Percentiles rank a stretch among this genome's conserved stretches.
Evolutionary conservation across 306 rosid species (phyloP).

Genomic region (Dicorynia guianensis): DNA sequence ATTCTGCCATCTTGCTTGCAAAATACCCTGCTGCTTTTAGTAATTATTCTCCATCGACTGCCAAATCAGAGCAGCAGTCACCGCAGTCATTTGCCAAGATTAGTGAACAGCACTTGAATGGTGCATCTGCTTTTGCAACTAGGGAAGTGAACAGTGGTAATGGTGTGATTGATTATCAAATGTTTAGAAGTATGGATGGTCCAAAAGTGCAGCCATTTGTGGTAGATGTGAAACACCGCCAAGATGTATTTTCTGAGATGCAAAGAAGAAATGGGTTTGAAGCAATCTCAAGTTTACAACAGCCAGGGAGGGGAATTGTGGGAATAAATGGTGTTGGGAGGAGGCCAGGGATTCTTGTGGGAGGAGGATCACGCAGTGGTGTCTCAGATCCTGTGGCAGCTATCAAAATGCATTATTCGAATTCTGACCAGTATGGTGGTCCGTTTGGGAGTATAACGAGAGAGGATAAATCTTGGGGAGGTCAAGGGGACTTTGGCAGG

Average conservation of each 20-base stretch:
- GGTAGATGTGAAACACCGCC: slow-evolving; percentile 70
- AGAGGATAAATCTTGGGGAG: slow-evolving; percentile 58
- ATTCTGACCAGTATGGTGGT: slow-evolving; percentile 68
- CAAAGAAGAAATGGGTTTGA: slow-evolving; percentile 70
- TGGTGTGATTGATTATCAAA: slow-evolving; percentile 75
- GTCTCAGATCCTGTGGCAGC: slow-evolving; percentile 96
- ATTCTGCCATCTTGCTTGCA: slow-evolving; percentile 79
- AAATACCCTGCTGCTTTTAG: slow-evolving; percentile 90
- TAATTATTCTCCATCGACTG: slow-evolving; percentile 55
- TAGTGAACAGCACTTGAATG: slow-evolving; percentile 61
- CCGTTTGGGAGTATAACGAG: slow-evolving; percentile 51
- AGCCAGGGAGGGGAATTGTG: slow-evolving; percentile 71
- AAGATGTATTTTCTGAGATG: slow-evolving; percentile 68
- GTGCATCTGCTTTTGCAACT: slow-evolving; percentile 52
- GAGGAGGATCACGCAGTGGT: slow-evolving; percentile 74
- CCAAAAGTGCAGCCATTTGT: slow-evolving; percentile 69
- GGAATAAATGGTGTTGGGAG: slow-evolving; percentile 84
- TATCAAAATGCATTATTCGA: slow-evolving; percentile 83
- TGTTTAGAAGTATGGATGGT: slow-evolving; percentile 62
- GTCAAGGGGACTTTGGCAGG: slow-evolving; percentile 74
- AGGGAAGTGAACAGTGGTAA: slow-evolving; percentile 63
- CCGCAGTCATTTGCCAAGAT: slow-evolving; percentile 56
- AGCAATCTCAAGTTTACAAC: slow-evolving; percentile 72
- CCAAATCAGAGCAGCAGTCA: slow-evolving; percentile 68
- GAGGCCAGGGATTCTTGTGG: slow-evolving; percentile 75